Evolutionary conservation across 768 basidiomycete species (phyloP).

Genomic region (Cystofilobasidium capitatum): DNA sequence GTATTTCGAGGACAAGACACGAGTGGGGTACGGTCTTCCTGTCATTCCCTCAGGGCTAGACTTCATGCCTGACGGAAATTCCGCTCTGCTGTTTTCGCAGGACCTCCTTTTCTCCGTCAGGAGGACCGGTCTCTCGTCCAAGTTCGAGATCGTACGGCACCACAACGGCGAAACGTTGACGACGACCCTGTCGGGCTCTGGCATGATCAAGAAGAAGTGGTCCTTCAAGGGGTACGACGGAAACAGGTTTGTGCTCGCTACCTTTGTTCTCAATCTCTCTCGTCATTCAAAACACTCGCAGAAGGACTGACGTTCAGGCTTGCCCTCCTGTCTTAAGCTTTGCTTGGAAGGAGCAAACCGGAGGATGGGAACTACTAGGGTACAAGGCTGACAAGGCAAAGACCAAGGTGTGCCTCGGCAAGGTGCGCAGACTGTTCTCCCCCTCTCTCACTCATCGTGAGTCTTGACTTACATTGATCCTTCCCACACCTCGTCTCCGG

Average conservation of each 20-base stretch:
- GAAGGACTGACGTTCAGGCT: too few relatives aligned
- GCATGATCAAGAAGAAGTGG: background rate
- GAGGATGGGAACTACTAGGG: background rate
- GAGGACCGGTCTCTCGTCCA: background rate
- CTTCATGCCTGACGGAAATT: background rate
- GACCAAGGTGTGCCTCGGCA: background rate
- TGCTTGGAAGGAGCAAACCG: background rate
- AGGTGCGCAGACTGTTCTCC: background rate
- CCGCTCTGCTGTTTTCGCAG: background rate
- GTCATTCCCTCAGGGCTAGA: background rate
- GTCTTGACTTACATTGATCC: background rate
- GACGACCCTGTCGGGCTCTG: background rate
- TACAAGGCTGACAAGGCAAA: background rate
- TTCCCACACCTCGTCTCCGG: background rate
- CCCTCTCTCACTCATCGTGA: too few relatives aligned
- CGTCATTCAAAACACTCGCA: too few relatives aligned
- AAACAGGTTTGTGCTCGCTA: background rate
- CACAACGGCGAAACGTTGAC: background rate
- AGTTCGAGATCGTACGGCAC: background rate
- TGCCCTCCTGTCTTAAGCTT: too few relatives aligned
- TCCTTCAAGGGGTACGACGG: conserved; percentile 1
- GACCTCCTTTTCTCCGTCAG: background rate
- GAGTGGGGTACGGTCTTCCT: background rate
- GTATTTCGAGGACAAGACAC: background rate
- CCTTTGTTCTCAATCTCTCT: background rate